phyloP scores from a whole-genome alignment of 106 monocot species.

The Triglochin maritima region DNA sequence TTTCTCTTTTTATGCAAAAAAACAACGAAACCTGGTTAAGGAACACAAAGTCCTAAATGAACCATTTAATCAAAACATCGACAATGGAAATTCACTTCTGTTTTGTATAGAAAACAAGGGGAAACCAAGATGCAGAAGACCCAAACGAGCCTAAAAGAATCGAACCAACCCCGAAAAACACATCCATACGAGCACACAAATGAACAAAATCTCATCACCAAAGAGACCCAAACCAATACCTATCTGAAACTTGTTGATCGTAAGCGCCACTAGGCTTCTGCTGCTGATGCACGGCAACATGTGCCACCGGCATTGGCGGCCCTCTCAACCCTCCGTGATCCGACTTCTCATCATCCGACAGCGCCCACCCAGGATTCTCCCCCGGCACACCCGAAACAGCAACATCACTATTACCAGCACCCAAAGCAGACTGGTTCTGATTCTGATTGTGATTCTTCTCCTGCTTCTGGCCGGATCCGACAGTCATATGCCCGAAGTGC shows the following conservation, averaged over 20 bases:
- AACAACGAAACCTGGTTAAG: too few species aligned
- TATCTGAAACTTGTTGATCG: slow-evolving; percentile 4
- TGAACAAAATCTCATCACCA: neutral
- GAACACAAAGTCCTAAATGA: too few species aligned
- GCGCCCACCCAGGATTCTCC: slow-evolving; percentile 19
- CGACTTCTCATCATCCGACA: slow-evolving; percentile 48
- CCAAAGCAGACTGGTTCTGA: slow-evolving; percentile 5
- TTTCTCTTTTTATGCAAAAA: too few species aligned
- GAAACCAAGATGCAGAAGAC: too few species aligned
- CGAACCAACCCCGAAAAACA: too few species aligned
- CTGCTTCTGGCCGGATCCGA: slow-evolving; percentile 5
- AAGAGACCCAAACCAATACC: slow-evolving; percentile 7
- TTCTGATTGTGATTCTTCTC: slow-evolving; percentile 31
- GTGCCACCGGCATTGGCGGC: neutral
- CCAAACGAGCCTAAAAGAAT: too few species aligned
- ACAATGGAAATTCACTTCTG: too few species aligned
- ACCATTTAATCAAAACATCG: too few species aligned
- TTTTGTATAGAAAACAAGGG: too few species aligned
- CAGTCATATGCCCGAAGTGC: slow-evolving; percentile 47
- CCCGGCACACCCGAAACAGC: slow-evolving; percentile 8
- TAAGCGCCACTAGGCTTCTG: slow-evolving; percentile 4
- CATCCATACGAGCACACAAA: neutral
- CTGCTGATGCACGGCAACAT: neutral
- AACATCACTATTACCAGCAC: neutral
- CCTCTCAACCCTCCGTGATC: slow-evolving; percentile 22